These are phyloP conservation scores for Solanum chmielewskii DNA, from an alignment of 257 asterid species.

Conservation along the genomic window DNA sequence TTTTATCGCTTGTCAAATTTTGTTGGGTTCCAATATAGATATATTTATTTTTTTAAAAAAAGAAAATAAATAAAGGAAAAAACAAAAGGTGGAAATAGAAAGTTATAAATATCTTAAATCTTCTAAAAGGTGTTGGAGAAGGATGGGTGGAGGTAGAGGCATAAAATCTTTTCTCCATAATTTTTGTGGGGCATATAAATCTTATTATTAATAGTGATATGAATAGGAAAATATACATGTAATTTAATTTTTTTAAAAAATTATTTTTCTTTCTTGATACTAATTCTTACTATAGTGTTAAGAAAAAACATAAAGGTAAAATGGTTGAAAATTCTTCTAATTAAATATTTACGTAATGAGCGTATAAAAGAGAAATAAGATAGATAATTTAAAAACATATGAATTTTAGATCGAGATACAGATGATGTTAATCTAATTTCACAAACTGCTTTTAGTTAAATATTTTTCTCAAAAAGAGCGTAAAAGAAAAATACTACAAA, in stretches of 20 bases:
- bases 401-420: not conserved
- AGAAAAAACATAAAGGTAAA: not conserved
- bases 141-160: not conserved
- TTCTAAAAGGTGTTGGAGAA: not conserved
- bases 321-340: rapidly evolving
- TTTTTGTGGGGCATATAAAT: not conserved
- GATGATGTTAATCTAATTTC: too few species aligned
- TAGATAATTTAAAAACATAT: not conserved
- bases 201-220: not conserved
- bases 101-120: not conserved
- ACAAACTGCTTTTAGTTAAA: not conserved
- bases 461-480: too few species aligned
- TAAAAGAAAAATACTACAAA: not conserved
- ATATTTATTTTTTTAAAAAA: not conserved
- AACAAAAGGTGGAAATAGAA: not conserved
- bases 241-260: too few species aligned
- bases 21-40: not conserved
- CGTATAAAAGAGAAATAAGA: not conserved
- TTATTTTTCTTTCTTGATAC: not conserved
- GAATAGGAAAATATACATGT: not conserved
- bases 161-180: not conserved
- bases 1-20: not conserved
- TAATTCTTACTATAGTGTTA: not conserved
- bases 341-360: rapidly evolving
- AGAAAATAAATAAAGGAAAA: too few species aligned